A percentile compares a stretch with the other conserved stretches of the same genome.
phyloP scores from a whole-genome alignment of 495 filamentous ascomycete species.

The Lophiotrema nucula region DNA sequence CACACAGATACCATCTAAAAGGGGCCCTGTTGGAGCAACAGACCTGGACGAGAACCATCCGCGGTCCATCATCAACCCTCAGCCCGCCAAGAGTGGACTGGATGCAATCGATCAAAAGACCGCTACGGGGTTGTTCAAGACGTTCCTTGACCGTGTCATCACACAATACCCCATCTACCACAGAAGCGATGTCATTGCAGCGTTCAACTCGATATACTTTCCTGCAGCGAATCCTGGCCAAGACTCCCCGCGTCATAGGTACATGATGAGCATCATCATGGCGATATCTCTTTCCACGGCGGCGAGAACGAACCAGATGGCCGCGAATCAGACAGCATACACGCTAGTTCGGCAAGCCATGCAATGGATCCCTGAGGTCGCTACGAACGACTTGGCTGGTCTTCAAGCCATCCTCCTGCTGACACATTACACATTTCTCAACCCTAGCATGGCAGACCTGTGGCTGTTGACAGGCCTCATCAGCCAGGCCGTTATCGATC shows the following conservation, averaged over 20 bases:
- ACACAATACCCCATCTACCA: conserved; percentile 29
- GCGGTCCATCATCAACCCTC: conserved; percentile 28
- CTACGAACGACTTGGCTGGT: conserved; percentile 21
- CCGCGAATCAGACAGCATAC: conserved; percentile 16
- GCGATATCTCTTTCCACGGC: conserved; percentile 26
- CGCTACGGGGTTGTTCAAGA: conserved; percentile 16
- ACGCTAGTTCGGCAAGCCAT: conserved; percentile 21
- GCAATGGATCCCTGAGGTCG: conserved; percentile 22
- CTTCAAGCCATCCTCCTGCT: conserved; percentile 24
- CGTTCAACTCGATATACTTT: conserved; percentile 26
- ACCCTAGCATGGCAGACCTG: conserved; percentile 24
- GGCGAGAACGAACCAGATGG: conserved; percentile 19
- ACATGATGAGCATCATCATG: conserved; percentile 26
- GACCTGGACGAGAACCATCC: conserved; percentile 27
- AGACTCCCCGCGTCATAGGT: conserved; percentile 17
- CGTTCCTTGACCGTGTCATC: conserved; percentile 24
- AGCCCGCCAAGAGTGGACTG: conserved; percentile 4
- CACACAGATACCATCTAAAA: conserved; percentile 17
- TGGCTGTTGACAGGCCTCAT: conserved; percentile 29
- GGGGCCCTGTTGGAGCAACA: conserved; percentile 14
- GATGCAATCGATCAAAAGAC: conserved; percentile 17
- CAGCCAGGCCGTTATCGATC: conserved; percentile 28
- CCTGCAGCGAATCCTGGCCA: conserved; percentile 11
- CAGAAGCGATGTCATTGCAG: conserved; percentile 13
- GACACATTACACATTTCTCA: conserved; percentile 26